These are phyloP conservation scores for Prillingera fragicola DNA, from an alignment of 1,284 basidiomycete genomes.

Conservation along the genomic window DNA sequence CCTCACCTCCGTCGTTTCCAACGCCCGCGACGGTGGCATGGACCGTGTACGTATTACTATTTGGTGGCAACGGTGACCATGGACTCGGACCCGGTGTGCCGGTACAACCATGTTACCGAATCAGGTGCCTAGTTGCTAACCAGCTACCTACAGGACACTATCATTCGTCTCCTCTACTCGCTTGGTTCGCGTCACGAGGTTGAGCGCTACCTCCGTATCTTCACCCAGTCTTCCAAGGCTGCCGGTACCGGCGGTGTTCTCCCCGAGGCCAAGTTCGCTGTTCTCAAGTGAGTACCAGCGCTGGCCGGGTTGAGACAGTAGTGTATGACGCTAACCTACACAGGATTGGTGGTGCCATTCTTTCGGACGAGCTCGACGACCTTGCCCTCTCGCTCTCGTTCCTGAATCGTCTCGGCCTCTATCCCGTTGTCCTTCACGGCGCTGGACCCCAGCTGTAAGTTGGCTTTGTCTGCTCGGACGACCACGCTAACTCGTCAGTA, in stretches of 20 bases:
- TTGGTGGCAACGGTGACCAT: not conserved
- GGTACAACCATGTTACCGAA: not conserved
- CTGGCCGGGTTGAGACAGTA: not conserved
- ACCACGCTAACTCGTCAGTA: no score
- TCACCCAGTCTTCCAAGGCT: conserved; percentile 79
- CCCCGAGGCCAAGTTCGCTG: conserved; percentile 74
- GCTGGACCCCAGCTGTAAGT: conserved; percentile 76
- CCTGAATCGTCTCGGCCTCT: conserved; percentile 85
- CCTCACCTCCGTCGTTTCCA: conserved; percentile 28
- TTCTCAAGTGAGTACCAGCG: conserved; percentile 62
- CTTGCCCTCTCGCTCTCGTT: conserved; percentile 88
- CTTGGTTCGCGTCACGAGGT: conserved; percentile 93
- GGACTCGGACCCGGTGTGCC: not conserved
- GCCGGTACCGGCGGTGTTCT: conserved; percentile 51
- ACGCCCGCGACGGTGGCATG: conserved; percentile 42
- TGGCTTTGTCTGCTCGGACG: no score
- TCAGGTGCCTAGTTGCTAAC: conserved; percentile 1
- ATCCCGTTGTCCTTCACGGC: conserved; percentile 89
- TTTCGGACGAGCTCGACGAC: conserved; percentile 77
- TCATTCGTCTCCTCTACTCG: conserved; percentile 87
- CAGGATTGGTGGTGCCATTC: conserved; percentile 81
- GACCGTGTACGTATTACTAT: conserved; percentile 35
- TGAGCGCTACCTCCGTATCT: conserved; percentile 91
- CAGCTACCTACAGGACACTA: conserved; percentile 72
- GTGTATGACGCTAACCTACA: not conserved